A percentile compares a stretch with the other conserved stretches of the same genome.
These are phyloP conservation scores for Vanderwaltozyma polyspora DNA, from an alignment of 805 yeast genomes.

Conservation along the genomic window DNA sequence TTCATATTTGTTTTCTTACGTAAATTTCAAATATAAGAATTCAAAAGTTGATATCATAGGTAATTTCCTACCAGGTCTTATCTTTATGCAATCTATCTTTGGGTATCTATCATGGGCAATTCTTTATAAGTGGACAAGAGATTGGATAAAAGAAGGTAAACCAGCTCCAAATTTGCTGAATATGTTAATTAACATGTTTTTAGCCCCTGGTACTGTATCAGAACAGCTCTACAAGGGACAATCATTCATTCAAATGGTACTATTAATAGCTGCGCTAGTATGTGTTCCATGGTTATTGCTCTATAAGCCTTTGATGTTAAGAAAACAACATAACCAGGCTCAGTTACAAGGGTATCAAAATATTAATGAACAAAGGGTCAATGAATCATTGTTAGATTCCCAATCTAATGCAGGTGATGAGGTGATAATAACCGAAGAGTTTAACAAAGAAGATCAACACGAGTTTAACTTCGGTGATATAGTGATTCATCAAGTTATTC, in stretches of 20 bases:
- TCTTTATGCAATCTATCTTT: slow-evolving; percentile 93
- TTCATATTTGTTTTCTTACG: slow-evolving; percentile 73
- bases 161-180: slow-evolving; percentile 90
- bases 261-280: slow-evolving; percentile 64
- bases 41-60: slow-evolving; percentile 77
- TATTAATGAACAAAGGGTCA: slow-evolving; percentile 23
- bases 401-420: slow-evolving; percentile 24
- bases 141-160: slow-evolving; percentile 68
- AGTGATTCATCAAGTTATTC: slow-evolving; percentile 93
- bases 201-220: slow-evolving; percentile 80
- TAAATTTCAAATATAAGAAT: slow-evolving; percentile 59
- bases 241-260: slow-evolving; percentile 55
- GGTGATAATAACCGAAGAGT: slow-evolving; percentile 35
- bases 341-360: slow-evolving; percentile 34
- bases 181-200: slow-evolving; percentile 91
- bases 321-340: slow-evolving; percentile 38
- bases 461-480: slow-evolving; percentile 71
- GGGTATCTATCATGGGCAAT: slow-evolving; percentile 83
- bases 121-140: slow-evolving; percentile 86
- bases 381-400: slow-evolving; percentile 23
- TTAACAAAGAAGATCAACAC: slow-evolving; percentile 28
- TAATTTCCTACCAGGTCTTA: slow-evolving; percentile 84
- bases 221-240: slow-evolving; percentile 78
- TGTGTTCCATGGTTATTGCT: slow-evolving; percentile 91
- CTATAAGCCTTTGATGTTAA: slow-evolving; percentile 68